Conservation (phyloP, 2,329 filamentous ascomycete species). For the Ceratocystis colombiana region DNA sequence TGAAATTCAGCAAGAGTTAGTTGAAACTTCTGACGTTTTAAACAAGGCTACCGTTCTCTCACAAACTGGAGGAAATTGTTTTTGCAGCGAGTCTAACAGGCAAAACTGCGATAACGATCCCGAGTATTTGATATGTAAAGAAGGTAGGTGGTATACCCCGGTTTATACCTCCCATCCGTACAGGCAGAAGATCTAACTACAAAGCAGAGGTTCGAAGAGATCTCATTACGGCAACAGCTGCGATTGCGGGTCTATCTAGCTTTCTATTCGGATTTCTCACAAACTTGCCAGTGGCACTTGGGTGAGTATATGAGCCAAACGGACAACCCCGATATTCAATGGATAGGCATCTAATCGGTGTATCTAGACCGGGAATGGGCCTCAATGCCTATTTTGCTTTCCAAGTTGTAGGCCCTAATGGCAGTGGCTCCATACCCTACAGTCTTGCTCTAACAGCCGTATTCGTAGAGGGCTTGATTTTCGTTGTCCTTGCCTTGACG, state of each 20-base stretch:
- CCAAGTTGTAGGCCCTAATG: conserved; percentile 54
- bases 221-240: conserved; percentile 73
- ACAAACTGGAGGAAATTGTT: conserved; percentile 66
- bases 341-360: background rate
- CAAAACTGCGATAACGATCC: conserved; percentile 41
- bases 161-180: background rate
- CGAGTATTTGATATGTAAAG: conserved; percentile 40
- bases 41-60: conserved; percentile 59
- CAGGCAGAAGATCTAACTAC: background rate
- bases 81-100: conserved; percentile 44
- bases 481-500: conserved; percentile 53
- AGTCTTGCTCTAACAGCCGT: conserved; percentile 52
- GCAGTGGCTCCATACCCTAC: conserved; percentile 48
- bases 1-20: background rate
- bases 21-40: background rate
- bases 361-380: conserved; percentile 52
- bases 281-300: conserved; percentile 54
- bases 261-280: conserved; percentile 71
- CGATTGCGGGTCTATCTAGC: conserved; percentile 62
- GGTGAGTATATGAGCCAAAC: conserved; percentile 29
- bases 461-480: conserved; percentile 55
- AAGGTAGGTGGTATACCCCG: conserved; percentile 33
- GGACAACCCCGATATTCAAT: conserved; percentile 9
- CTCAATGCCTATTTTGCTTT: conserved; percentile 60
- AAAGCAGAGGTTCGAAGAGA: conserved; percentile 55